These are phyloP conservation scores for Pyrenochaeta sp. DNA, from an alignment of 2,329 filamentous ascomycete species.

Conservation along the genomic window DNA sequence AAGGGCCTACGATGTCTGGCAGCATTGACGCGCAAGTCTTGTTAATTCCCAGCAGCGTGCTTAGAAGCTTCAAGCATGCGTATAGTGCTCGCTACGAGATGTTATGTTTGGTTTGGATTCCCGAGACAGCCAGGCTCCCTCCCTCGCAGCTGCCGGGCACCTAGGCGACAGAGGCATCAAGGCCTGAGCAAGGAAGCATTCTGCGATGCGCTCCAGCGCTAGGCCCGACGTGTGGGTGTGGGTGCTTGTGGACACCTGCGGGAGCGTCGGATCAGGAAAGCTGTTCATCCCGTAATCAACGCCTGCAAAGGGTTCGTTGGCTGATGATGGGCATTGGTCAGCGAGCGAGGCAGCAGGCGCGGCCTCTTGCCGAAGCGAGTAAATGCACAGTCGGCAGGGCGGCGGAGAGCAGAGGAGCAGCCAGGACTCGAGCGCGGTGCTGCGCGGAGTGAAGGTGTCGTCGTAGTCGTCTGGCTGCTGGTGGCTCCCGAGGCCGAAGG, in stretches of 20 bases:
- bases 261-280: constrained; percentile 27
- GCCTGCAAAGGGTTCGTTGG: constrained; percentile 5
- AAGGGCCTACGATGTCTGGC: too few species aligned
- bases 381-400: constrained; percentile 10
- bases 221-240: background rate
- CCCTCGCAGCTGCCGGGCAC: too few species aligned
- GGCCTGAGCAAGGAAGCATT: constrained; percentile 2
- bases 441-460: too few species aligned
- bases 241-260: too few species aligned
- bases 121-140: too few species aligned
- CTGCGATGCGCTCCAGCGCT: constrained; percentile 12
- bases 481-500: background rate
- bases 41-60: too few species aligned
- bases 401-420: background rate
- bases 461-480: too few species aligned
- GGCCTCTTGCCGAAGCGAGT: constrained; percentile 23
- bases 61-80: too few species aligned
- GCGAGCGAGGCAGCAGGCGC: constrained; percentile 12
- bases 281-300: constrained; percentile 18
- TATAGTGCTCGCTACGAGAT: too few species aligned
- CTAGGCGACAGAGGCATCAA: too few species aligned
- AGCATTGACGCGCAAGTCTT: too few species aligned
- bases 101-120: too few species aligned
- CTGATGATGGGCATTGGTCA: constrained; percentile 26
- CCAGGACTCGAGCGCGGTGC: background rate